phyloP scores from a whole-genome alignment of 1,284 basidiomycete genomes.

The Inonotus hispidus region DNA sequence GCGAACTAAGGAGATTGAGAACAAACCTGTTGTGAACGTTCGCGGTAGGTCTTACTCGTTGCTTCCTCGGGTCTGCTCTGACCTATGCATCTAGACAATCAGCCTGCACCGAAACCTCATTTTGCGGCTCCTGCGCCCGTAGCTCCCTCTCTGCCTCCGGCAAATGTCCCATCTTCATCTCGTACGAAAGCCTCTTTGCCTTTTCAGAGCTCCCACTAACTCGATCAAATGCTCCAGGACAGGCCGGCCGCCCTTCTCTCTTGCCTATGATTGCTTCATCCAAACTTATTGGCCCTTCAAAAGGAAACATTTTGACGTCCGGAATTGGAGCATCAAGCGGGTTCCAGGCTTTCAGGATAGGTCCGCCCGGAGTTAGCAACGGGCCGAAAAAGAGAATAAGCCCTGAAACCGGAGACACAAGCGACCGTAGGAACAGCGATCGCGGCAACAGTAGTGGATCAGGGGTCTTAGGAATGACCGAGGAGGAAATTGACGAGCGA shows the following conservation, averaged over 20 bases:
- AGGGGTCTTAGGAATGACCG: constrained; percentile 36
- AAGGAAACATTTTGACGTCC: constrained; percentile 6
- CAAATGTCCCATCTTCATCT: constrained; percentile 26
- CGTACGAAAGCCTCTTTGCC: neutral
- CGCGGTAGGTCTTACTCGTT: constrained; percentile 44
- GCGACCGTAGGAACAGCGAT: neutral
- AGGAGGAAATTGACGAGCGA: constrained; percentile 66
- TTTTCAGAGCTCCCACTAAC: neutral
- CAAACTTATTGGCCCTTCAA: constrained; percentile 16
- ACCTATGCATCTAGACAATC: constrained; percentile 38
- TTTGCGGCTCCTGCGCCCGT: constrained; percentile 54
- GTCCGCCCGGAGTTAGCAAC: constrained; percentile 1
- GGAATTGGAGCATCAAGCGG: constrained; percentile 11
- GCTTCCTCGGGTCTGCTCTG: constrained; percentile 7
- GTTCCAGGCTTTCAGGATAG: constrained; percentile 13
- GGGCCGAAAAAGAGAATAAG: constrained; percentile 15
- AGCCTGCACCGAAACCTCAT: constrained; percentile 48
- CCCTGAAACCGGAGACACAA: neutral
- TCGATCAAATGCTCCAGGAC: constrained; percentile 16
- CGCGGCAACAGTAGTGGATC: constrained; percentile 9
- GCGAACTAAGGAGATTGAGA: constrained; percentile 76
- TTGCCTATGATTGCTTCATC: constrained; percentile 18
- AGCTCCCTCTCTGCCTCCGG: constrained; percentile 41
- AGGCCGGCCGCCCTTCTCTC: constrained; percentile 21
- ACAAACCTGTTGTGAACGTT: constrained; percentile 69